A percentile compares a stretch with the other conserved stretches of the same genome.
phyloP scores from a whole-genome alignment of 805 yeast species.

The Wickerhamiella australiensis region DNA sequence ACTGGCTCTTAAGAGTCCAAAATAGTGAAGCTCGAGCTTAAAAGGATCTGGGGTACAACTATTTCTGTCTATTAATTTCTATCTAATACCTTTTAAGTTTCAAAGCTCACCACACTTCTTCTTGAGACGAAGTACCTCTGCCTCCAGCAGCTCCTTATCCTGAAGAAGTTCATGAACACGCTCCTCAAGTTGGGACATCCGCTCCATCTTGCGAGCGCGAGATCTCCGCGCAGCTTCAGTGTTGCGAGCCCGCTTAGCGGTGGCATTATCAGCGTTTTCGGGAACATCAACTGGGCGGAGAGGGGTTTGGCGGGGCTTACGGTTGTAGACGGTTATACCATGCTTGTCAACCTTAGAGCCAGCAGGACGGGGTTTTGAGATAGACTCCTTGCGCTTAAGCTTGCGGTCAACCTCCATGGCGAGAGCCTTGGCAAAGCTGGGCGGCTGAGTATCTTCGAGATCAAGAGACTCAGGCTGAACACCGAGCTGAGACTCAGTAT shows the following conservation, averaged over 20 bases:
- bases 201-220: conserved; percentile 84
- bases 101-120: conserved; percentile 12
- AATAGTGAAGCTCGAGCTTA: too few species aligned
- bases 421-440: conserved; percentile 13
- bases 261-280: conserved; percentile 26
- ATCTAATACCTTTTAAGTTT: not conserved
- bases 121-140: conserved; percentile 39
- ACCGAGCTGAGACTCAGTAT: not conserved
- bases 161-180: conserved; percentile 56
- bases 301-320: conserved; percentile 64
- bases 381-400: conserved; percentile 10
- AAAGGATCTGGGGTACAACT: not conserved
- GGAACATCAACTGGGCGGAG: conserved; percentile 53
- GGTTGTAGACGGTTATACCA: conserved; percentile 64
- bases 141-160: conserved; percentile 47
- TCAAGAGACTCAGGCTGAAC: not conserved
- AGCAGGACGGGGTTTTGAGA: not conserved
- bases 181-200: conserved; percentile 75
- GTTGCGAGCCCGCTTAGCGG: conserved; percentile 81
- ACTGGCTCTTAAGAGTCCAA: too few species aligned
- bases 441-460: not conserved
- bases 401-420: conserved; percentile 13
- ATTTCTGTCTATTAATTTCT: not conserved
- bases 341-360: conserved; percentile 40
- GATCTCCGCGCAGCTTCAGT: conserved; percentile 93